phyloP scores from a whole-genome alignment of 2,329 filamentous ascomycete species.

The Cadophora malorum region DNA sequence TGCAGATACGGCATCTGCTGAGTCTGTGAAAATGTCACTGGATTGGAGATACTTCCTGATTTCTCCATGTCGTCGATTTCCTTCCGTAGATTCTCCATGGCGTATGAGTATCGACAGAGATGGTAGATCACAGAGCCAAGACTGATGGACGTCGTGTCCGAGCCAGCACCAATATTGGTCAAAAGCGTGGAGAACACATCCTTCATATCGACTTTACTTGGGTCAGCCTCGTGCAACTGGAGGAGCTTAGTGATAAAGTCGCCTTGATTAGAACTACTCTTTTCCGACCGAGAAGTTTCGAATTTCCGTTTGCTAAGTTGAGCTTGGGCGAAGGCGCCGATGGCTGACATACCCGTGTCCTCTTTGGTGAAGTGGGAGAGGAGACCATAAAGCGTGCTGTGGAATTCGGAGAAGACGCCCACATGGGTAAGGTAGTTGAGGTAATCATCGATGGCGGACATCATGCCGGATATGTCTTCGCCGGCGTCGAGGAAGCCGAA shows the following conservation, averaged over 20 bases:
- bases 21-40: constrained; percentile 39
- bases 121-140: constrained; percentile 53
- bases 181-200: constrained; percentile 44
- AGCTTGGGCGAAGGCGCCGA: constrained; percentile 17
- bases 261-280: constrained; percentile 34
- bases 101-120: constrained; percentile 46
- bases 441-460: constrained; percentile 46
- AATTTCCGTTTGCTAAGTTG: constrained; percentile 28
- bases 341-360: constrained; percentile 14
- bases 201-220: constrained; percentile 50
- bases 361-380: neutral
- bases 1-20: constrained; percentile 58
- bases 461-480: constrained; percentile 51
- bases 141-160: constrained; percentile 56
- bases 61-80: constrained; percentile 43
- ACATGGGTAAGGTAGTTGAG: constrained; percentile 47
- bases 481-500: constrained; percentile 53
- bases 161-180: constrained; percentile 49
- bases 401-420: constrained; percentile 49
- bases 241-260: constrained; percentile 51
- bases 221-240: constrained; percentile 49
- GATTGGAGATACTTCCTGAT: constrained; percentile 33
- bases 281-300: neutral
- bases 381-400: constrained; percentile 32
- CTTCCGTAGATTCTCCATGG: constrained; percentile 37